Conservation (phyloP, 1,284 basidiomycete genomes). For the Laetiporus sulphureus region DNA sequence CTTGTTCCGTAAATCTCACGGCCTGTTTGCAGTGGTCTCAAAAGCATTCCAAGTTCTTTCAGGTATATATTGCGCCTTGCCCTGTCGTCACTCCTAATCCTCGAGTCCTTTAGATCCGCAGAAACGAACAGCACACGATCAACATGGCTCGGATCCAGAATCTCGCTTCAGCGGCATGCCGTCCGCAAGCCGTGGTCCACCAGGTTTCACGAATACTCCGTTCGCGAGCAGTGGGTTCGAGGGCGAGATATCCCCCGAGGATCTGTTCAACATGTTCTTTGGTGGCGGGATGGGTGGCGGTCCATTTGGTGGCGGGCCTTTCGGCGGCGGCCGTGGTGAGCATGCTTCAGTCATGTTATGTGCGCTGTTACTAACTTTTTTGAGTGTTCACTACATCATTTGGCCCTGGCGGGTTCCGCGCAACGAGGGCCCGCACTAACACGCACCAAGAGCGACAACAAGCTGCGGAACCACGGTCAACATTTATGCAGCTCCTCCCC, state of each 20-base stretch:
- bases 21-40: slow-evolving; percentile 92
- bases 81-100: not conserved
- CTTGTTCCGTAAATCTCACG: too few relatives aligned
- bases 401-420: slow-evolving; percentile 72
- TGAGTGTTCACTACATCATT: slow-evolving; percentile 71
- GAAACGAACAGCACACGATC: slow-evolving; percentile 88
- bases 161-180: slow-evolving; percentile 68
- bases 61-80: slow-evolving; percentile 32
- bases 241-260: slow-evolving; percentile 90
- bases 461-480: slow-evolving; percentile 52
- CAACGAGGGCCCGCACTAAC: slow-evolving; percentile 44
- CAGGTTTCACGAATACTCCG: slow-evolving; percentile 44
- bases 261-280: slow-evolving; percentile 99
- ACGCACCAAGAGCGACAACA: slow-evolving; percentile 26
- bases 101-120: slow-evolving; percentile 54
- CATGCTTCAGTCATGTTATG: too few relatives aligned
- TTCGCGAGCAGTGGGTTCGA: slow-evolving; percentile 59
- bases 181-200: slow-evolving; percentile 38
- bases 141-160: slow-evolving; percentile 83
- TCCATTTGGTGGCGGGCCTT: slow-evolving; percentile 43
- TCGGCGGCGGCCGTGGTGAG: slow-evolving; percentile 45
- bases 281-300: slow-evolving; percentile 55
- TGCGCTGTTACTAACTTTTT: not conserved
- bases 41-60: slow-evolving; percentile 96
- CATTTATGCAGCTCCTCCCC: slow-evolving; percentile 82